Conservation (phyloP, 2,329 filamentous ascomycete species). For the Penicillium corylophilum region DNA sequence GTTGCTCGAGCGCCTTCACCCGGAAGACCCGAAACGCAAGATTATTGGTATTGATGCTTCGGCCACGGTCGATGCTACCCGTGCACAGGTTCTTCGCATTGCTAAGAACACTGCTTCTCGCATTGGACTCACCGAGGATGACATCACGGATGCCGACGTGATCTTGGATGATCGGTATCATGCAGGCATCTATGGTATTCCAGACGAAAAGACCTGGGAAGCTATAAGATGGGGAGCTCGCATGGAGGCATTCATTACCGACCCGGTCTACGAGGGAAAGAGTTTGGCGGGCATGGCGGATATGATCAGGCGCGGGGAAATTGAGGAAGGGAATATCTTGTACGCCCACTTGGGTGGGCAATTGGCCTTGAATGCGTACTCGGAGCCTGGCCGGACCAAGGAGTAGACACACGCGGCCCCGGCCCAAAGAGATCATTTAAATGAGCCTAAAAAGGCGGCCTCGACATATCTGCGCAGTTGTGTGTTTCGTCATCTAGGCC, state of each 20-base stretch:
- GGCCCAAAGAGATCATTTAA: too few relatives aligned
- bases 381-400: conserved; percentile 37
- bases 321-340: conserved; percentile 63
- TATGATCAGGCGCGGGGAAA: conserved; percentile 62
- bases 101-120: conserved; percentile 61
- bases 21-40: conserved; percentile 44
- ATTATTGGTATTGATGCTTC: conserved; percentile 68
- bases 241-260: conserved; percentile 71
- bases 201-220: conserved; percentile 63
- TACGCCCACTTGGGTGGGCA: conserved; percentile 72
- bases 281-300: conserved; percentile 70
- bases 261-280: conserved; percentile 76
- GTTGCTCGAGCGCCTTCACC: conserved; percentile 54
- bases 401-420: neutral
- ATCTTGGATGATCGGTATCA: conserved; percentile 65
- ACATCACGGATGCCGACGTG: conserved; percentile 63
- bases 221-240: conserved; percentile 67
- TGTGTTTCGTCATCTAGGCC: too few relatives aligned
- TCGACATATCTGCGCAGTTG: too few relatives aligned
- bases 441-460: too few relatives aligned
- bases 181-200: conserved; percentile 66
- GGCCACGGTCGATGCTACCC: conserved; percentile 60
- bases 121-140: conserved; percentile 60
- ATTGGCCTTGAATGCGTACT: conserved; percentile 68
- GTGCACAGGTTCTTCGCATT: conserved; percentile 65